Conservation (phyloP, 352 stramenopile genomes). For the Phytophthora constricta region DNA sequence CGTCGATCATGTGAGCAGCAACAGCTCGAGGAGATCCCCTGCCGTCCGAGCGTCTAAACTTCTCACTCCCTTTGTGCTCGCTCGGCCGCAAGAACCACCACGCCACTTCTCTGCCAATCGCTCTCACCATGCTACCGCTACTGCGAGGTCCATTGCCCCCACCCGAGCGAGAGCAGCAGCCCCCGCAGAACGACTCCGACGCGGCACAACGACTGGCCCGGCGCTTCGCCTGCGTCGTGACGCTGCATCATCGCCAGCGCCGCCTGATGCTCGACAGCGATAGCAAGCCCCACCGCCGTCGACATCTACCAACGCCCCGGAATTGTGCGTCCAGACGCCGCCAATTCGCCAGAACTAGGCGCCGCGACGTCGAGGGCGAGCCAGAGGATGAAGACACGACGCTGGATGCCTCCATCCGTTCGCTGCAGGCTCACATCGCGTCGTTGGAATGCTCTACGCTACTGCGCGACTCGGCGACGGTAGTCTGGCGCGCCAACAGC, state of each 20-base stretch:
- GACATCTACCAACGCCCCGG: slow-evolving; percentile 13
- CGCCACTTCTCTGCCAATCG: background rate
- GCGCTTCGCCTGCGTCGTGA: slow-evolving; percentile 51
- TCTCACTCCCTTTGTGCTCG: background rate
- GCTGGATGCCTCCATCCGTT: slow-evolving; percentile 45
- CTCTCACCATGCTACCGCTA: slow-evolving; percentile 32
- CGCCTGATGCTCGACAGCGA: background rate
- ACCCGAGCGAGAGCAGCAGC: slow-evolving; percentile 13
- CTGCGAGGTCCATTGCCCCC: slow-evolving; percentile 22
- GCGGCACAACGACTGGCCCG: slow-evolving; percentile 22
- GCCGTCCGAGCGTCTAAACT: no score
- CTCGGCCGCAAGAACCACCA: background rate
- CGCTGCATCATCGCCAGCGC: slow-evolving; percentile 36
- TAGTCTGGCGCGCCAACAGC: slow-evolving; percentile 54
- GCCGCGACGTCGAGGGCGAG: slow-evolving; percentile 15
- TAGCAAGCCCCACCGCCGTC: slow-evolving; percentile 3
- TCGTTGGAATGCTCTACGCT: slow-evolving; percentile 45
- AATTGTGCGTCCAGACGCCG: slow-evolving; percentile 43
- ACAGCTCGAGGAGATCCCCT: no score
- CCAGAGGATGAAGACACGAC: slow-evolving; percentile 22
- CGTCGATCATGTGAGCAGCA: no score
- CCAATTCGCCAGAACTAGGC: slow-evolving; percentile 9
- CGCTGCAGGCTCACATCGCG: slow-evolving; percentile 41
- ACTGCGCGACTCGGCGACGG: slow-evolving; percentile 43
- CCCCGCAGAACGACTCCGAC: slow-evolving; percentile 3